These are phyloP conservation scores for Codiaeum variegatum DNA, from an alignment of 441 rosid species.

Conservation along the genomic window DNA sequence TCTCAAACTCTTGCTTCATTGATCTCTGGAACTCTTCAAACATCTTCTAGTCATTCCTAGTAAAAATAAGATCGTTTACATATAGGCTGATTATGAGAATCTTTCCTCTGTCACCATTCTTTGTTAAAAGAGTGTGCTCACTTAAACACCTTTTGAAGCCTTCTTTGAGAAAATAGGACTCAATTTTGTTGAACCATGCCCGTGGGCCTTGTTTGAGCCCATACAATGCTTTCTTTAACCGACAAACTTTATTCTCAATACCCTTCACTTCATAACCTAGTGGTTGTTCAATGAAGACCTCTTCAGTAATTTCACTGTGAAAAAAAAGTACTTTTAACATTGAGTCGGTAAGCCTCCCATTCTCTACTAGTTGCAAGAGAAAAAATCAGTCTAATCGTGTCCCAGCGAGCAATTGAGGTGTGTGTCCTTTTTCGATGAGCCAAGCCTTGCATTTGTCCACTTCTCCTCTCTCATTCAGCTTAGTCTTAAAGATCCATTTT, in stretches of 20 bases:
- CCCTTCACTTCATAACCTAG: not conserved
- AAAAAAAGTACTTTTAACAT: conserved; percentile 10
- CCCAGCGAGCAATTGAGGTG: not conserved
- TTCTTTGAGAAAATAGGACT: conserved; percentile 2
- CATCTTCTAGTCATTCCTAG: not conserved
- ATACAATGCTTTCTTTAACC: conserved; percentile 7
- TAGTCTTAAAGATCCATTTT: not conserved
- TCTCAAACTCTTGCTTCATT: conserved; percentile 6
- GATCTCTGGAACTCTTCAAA: not conserved
- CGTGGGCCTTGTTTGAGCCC: conserved; percentile 10
- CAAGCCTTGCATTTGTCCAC: conserved; percentile 4
- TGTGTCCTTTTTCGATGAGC: not conserved
- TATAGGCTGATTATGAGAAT: not conserved
- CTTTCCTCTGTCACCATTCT: not conserved
- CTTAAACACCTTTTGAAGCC: not conserved
- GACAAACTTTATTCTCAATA: not conserved
- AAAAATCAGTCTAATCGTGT: not conserved
- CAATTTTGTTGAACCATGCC: conserved; percentile 3
- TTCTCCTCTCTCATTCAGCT: not conserved
- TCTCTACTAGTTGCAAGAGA: not conserved
- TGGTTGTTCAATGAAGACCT: not conserved
- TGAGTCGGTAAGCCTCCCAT: not conserved
- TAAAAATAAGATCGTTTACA: conserved; percentile 9
- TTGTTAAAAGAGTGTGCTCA: conserved; percentile 5
- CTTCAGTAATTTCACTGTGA: not conserved